Evolutionary conservation across 768 basidiomycete genomes (phyloP), one percentile per base, ranked within the genome.

Genomic region (Fibroporia radiculosa): DNA sequence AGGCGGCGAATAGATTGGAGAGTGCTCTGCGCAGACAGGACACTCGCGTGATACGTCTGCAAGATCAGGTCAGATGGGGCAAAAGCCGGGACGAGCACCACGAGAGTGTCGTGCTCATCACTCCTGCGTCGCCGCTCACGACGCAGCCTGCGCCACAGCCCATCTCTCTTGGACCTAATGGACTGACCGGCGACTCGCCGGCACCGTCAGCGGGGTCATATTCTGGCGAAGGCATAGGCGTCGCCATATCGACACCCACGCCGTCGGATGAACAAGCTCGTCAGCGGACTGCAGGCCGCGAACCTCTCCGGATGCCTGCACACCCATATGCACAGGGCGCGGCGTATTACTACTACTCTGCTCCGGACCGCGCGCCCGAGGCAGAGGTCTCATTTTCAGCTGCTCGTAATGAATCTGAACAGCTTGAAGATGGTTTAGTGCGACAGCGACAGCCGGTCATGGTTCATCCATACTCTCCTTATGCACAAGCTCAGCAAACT

Each of bases 221-320:
- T 3, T 57, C 58, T 0, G 54, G 33, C 1, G 61, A 65, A 33
- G 57, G 56, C 10, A 62, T 75, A 1, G 73, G 73, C 10, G 63
- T 75, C 42, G 74, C 73, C 4, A 58, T 75, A 24, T 66, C 71
- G 3, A 61, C 68, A 1, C 65, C 69, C 0, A 55, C 59, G 6
- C 47, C 57, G 2, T 48, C 57, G 5, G 64, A 63, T 3, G 56
- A 59, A 20, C 37, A 45, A 26, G 22, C 27, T 3, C 23, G 33
- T 7, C 39, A 42, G 19, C 32, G 36, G 26, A 16, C 20, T 42
- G 28, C 31, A 11, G 49, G 47, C 3, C 39, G 33, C 19, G 56
- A 56, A 29, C 55, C 57, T 2, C 48, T 60, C 18, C 44, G 48
- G 32, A 26, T 63, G 13, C 62, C 61, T 2, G 53, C 49, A 26